Conservation (phyloP, 768 basidiomycete species). For the Boletus fagicola region DNA sequence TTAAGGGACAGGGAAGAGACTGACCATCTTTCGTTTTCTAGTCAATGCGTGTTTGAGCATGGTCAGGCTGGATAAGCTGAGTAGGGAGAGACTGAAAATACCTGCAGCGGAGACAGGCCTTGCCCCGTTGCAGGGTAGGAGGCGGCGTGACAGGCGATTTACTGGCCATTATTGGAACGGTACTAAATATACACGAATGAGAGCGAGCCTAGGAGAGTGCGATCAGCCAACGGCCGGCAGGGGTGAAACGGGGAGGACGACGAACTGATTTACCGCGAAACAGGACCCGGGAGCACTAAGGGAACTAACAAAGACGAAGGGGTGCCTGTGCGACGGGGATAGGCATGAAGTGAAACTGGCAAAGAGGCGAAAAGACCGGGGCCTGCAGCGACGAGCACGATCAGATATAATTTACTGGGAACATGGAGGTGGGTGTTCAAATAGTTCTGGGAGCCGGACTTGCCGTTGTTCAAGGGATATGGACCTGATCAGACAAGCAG, state of each 20-base stretch:
- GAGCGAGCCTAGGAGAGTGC: slow-evolving; percentile 17
- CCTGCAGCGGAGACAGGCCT: slow-evolving; percentile 74
- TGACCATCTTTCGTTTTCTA: slow-evolving; percentile 72
- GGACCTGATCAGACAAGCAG: slow-evolving; percentile 25
- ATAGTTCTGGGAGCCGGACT: slow-evolving; percentile 30
- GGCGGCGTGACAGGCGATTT: slow-evolving; percentile 30
- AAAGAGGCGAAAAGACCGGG: not conserved
- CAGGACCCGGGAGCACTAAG: not conserved
- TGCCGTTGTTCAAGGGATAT: slow-evolving; percentile 28
- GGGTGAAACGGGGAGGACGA: not conserved
- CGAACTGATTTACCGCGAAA: slow-evolving; percentile 10
- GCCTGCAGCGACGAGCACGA: slow-evolving; percentile 10
- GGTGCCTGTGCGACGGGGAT: slow-evolving; percentile 26
- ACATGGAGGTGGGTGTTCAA: slow-evolving; percentile 30
- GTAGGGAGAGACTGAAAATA: slow-evolving; percentile 29
- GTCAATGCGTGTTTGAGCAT: slow-evolving; percentile 15
- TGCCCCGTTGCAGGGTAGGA: slow-evolving; percentile 59
- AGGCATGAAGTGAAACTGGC: slow-evolving; percentile 26
- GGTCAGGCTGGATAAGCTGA: not conserved
- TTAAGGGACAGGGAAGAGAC: slow-evolving; percentile 4
- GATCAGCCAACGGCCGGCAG: not conserved
- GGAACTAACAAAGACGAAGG: slow-evolving; percentile 8
- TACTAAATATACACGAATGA: slow-evolving; percentile 37
- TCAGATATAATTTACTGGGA: slow-evolving; percentile 32
- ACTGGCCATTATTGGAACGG: slow-evolving; percentile 36